Evolutionary conservation across 1,284 basidiomycete species (phyloP).

Genomic region (Paramarasmius palmivorus): DNA sequence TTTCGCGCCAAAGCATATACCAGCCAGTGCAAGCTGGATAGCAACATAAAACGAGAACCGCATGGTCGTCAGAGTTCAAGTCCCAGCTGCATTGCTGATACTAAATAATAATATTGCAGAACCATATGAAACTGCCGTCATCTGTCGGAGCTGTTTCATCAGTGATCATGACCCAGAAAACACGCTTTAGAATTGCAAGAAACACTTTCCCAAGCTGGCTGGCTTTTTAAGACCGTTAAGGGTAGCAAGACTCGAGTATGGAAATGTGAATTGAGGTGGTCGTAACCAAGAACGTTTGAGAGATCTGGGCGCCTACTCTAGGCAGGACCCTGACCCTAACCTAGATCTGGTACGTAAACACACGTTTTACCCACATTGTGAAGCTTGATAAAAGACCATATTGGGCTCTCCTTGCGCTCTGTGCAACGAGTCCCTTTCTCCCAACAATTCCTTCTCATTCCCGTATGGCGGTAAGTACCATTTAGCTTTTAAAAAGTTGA

Average conservation of each 20-base stretch:
- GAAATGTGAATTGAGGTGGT: neutral
- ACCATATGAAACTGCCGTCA: no score
- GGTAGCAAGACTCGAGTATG: no score
- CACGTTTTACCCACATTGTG: neutral
- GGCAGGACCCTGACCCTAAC: no score
- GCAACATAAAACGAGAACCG: conserved; percentile 15
- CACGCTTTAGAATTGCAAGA: no score
- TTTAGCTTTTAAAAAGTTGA: neutral
- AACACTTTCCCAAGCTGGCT: no score
- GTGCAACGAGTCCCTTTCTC: neutral
- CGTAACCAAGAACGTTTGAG: neutral
- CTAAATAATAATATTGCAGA: no score
- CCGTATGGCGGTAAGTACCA: conserved; percentile 24
- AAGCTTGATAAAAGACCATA: neutral
- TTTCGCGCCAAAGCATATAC: conserved; percentile 5
- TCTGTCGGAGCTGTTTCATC: no score
- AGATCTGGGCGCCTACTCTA: neutral
- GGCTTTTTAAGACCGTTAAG: no score
- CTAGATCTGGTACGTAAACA: conserved; percentile 6
- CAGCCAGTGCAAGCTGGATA: conserved; percentile 14
- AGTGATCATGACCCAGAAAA: no score
- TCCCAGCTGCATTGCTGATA: no score
- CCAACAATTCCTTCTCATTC: neutral
- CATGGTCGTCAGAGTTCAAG: conserved; percentile 2
- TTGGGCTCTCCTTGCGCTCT: no score